phyloP scores from a whole-genome alignment of 257 asterid genomes.

The Plantago elongata region DNA sequence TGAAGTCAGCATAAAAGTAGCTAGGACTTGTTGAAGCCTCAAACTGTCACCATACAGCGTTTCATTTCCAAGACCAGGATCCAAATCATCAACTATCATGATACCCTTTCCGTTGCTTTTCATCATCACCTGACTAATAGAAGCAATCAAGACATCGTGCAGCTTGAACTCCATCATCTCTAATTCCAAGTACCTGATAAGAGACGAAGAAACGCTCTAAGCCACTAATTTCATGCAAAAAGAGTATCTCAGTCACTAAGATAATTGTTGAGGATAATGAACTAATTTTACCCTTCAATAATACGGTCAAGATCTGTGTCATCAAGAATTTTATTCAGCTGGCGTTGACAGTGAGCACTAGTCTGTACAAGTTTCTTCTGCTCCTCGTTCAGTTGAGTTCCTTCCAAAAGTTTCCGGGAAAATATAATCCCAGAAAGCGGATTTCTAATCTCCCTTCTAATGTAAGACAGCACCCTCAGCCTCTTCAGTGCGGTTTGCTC shows the following conservation, averaged over 20 bases:
- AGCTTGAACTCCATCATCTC: slow-evolving; percentile 91
- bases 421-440: slow-evolving; percentile 91
- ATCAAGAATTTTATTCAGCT: slow-evolving; percentile 78
- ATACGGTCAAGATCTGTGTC: slow-evolving; percentile 93
- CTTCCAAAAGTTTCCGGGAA: slow-evolving; percentile 79
- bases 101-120: slow-evolving; percentile 77
- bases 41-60: slow-evolving; percentile 72
- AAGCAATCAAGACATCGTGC: slow-evolving; percentile 68
- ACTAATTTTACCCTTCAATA: slow-evolving; percentile 61
- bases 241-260: neutral
- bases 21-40: slow-evolving; percentile 87
- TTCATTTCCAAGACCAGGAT: slow-evolving; percentile 43
- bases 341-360: slow-evolving; percentile 72
- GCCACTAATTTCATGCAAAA: neutral
- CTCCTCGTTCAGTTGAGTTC: slow-evolving; percentile 60
- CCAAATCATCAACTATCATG: slow-evolving; percentile 48
- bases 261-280: neutral
- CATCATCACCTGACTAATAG: slow-evolving; percentile 85
- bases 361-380: slow-evolving; percentile 63
- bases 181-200: slow-evolving; percentile 70
- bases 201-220: neutral
- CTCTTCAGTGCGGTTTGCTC: slow-evolving; percentile 64
- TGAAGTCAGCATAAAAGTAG: slow-evolving; percentile 57
- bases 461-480: slow-evolving; percentile 57
- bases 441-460: slow-evolving; percentile 71